phyloP scores from a whole-genome alignment of 1,139 yeast genomes.

The Geotrichum candidum region DNA sequence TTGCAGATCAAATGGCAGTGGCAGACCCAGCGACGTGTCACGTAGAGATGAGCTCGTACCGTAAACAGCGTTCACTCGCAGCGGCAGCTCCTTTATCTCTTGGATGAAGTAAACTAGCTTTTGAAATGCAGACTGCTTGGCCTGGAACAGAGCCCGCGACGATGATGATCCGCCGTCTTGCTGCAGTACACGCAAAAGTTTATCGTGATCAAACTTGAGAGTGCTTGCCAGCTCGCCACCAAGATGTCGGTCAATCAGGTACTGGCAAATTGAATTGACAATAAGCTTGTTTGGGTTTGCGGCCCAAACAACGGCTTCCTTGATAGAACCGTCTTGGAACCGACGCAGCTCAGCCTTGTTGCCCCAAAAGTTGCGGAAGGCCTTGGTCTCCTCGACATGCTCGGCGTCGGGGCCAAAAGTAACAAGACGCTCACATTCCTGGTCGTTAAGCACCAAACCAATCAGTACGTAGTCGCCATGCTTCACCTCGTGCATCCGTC shows the following conservation, averaged over 20 bases:
- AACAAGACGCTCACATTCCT: constrained; percentile 70
- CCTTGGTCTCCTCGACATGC: constrained; percentile 41
- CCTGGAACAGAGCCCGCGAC: constrained; percentile 49
- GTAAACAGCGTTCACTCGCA: constrained; percentile 60
- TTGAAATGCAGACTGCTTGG: constrained; percentile 60
- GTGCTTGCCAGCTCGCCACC: constrained; percentile 33
- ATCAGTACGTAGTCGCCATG: constrained; percentile 38
- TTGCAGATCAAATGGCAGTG: constrained; percentile 70
- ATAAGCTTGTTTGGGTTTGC: constrained; percentile 53
- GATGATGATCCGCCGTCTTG: constrained; percentile 32
- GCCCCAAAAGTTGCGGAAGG: constrained; percentile 89
- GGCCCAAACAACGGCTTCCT: constrained; percentile 84
- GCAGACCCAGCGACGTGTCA: constrained; percentile 66
- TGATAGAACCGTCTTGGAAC: constrained; percentile 78
- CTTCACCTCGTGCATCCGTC: constrained; percentile 40
- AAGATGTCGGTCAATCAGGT: constrained; percentile 58
- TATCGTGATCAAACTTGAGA: constrained; percentile 21
- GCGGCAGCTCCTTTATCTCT: constrained; percentile 54
- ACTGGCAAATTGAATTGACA: constrained; percentile 58
- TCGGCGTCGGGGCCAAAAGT: constrained; percentile 75
- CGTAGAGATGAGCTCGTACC: constrained; percentile 69
- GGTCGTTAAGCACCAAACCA: constrained; percentile 66
- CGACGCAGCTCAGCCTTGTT: constrained; percentile 75
- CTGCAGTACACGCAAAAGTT: constrained; percentile 39
- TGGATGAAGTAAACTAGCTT: constrained; percentile 50